Conservation (phyloP, 2,329 filamentous ascomycete genomes). For the Aspergillus sp. region DNA sequence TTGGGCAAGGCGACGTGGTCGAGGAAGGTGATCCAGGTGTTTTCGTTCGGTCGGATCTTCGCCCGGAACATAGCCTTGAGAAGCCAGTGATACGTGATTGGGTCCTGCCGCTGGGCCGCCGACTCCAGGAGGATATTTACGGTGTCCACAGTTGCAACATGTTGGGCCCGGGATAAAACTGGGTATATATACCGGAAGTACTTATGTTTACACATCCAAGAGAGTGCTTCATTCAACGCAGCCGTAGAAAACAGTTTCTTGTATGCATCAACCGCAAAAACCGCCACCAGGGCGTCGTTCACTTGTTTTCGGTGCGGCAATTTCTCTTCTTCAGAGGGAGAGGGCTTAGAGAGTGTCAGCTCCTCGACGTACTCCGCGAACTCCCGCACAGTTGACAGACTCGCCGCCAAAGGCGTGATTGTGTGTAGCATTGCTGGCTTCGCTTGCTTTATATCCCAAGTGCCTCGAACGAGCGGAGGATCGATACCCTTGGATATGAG, state of each 20-base stretch:
- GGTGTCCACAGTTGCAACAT: conserved; percentile 39
- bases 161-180: conserved; percentile 37
- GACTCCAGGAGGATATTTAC: conserved; percentile 47
- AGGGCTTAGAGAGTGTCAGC: conserved; percentile 30
- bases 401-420: neutral
- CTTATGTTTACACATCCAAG: conserved; percentile 36
- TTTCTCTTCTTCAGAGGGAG: neutral
- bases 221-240: conserved; percentile 42
- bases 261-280: conserved; percentile 35
- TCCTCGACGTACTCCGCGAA: conserved; percentile 42
- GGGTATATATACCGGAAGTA: conserved; percentile 29
- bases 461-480: conserved; percentile 31
- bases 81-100: conserved; percentile 39
- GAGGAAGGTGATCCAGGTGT: conserved; percentile 45
- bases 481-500: conserved; percentile 20
- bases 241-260: conserved; percentile 36
- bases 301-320: conserved; percentile 14
- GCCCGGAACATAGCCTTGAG: conserved; percentile 40
- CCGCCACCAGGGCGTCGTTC: conserved; percentile 24
- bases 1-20: conserved; percentile 26
- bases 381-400: conserved; percentile 28
- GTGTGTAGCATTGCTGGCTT: no score
- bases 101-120: conserved; percentile 38
- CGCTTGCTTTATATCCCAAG: conserved; percentile 21
- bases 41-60: conserved; percentile 39